Evolutionary conservation across 1,284 basidiomycete genomes (phyloP).

Genomic region (Pyrrhoderma noxium): DNA sequence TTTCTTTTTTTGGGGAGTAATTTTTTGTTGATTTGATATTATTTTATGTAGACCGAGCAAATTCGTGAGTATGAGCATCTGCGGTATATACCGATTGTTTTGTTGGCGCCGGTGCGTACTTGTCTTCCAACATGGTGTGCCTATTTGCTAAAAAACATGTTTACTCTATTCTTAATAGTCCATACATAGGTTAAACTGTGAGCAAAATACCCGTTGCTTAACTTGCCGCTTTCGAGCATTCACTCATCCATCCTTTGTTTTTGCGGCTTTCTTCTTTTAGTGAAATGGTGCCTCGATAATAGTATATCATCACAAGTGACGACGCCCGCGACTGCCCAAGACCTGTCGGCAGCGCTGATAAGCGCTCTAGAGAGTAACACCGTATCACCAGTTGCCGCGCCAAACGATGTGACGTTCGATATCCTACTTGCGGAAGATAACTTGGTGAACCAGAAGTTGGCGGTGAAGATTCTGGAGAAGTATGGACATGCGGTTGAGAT

Average conservation of each 20-base stretch:
- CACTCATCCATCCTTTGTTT: slow-evolving; percentile 29
- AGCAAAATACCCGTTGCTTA: slow-evolving; percentile 25
- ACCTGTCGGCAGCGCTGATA: slow-evolving; percentile 87
- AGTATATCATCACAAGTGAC: slow-evolving; percentile 89
- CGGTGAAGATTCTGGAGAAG: slow-evolving; percentile 95
- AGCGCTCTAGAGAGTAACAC: slow-evolving; percentile 93
- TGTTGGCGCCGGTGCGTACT: slow-evolving; percentile 66
- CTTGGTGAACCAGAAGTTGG: slow-evolving; percentile 94
- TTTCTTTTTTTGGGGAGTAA: background rate
- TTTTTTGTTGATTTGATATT: background rate
- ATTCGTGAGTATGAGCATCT: slow-evolving; percentile 91
- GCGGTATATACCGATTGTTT: slow-evolving; percentile 93
- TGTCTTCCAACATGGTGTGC: slow-evolving; percentile 1
- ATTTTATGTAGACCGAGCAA: slow-evolving; percentile 62
- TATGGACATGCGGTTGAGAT: slow-evolving; percentile 96
- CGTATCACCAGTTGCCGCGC: slow-evolving; percentile 71
- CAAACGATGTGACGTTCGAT: slow-evolving; percentile 82
- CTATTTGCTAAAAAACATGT: slow-evolving; percentile 1
- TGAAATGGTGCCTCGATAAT: slow-evolving; percentile 88
- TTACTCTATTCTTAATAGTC: slow-evolving; percentile 27
- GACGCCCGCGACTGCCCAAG: slow-evolving; percentile 83
- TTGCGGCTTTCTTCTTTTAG: slow-evolving; percentile 35
- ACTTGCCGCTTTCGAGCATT: background rate
- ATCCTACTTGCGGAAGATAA: slow-evolving; percentile 99
- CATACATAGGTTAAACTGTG: slow-evolving; percentile 68